phyloP scores from a whole-genome alignment of 176 grass and related monocot species.

The Aegilops sharonensis region DNA sequence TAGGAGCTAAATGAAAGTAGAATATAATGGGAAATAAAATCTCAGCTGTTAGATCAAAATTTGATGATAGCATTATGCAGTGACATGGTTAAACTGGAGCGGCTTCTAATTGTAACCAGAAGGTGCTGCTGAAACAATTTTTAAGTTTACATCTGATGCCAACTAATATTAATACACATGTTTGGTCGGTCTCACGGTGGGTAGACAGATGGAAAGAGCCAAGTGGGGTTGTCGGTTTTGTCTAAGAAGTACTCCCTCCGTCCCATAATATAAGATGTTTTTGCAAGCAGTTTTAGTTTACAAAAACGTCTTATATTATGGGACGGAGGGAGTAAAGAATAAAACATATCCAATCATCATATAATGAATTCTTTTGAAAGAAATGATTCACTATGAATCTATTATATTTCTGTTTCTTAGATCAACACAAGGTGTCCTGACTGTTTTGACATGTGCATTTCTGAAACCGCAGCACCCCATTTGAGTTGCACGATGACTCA shows the following conservation, averaged over 20 bases:
- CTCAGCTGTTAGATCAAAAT: neutral
- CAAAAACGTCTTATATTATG: too few species aligned
- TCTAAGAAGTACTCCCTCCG: neutral
- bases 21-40: neutral
- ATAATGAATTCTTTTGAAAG: neutral
- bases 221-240: neutral
- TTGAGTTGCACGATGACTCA: conserved; percentile 91
- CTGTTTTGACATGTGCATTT: conserved; percentile 8
- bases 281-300: too few species aligned
- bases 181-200: neutral
- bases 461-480: conserved; percentile 75
- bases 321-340: neutral
- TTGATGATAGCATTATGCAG: neutral
- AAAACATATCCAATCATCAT: neutral
- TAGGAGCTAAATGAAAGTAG: neutral
- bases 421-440: neutral
- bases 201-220: conserved; percentile 1
- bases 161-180: neutral
- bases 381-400: neutral
- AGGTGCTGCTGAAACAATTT: neutral
- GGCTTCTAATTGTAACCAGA: neutral
- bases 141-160: neutral
- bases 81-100: neutral
- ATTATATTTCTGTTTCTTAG: neutral
- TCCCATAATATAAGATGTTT: too few species aligned